phyloP scores from a whole-genome alignment of 805 yeast genomes.

The Saccharomycopsis sp. region DNA sequence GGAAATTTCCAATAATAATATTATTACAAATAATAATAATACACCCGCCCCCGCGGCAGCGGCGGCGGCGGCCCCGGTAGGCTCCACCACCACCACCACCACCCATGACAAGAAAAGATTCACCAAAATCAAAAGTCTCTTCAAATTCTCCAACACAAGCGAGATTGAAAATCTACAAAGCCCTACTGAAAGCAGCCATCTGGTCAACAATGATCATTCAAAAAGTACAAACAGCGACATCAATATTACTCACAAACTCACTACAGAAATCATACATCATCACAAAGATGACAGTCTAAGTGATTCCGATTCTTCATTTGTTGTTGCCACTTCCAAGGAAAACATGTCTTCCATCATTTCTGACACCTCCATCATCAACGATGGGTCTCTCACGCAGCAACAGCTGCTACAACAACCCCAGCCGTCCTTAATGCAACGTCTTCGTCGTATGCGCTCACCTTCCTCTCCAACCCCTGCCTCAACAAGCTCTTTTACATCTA shows the following conservation, averaged over 20 bases:
- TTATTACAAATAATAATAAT: no score
- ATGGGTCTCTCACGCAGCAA: no score
- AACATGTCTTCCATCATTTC: no score
- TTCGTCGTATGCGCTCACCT: slow-evolving; percentile 31
- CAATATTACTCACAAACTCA: no score
- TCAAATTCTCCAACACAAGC: slow-evolving; percentile 22
- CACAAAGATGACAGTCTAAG: neutral
- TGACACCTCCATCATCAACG: no score
- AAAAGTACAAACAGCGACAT: no score
- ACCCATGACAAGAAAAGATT: slow-evolving; percentile 19
- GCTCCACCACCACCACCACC: slow-evolving; percentile 3
- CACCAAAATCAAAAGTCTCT: slow-evolving; percentile 27
- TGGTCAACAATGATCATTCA: no score
- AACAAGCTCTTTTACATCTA: neutral
- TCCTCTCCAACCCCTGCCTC: slow-evolving; percentile 27
- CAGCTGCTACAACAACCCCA: slow-evolving; percentile 1
- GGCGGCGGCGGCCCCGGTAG: no score
- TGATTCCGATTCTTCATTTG: neutral
- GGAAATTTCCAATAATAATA: no score
- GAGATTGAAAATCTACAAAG: neutral
- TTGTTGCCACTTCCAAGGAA: neutral
- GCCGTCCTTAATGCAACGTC: slow-evolving; percentile 27
- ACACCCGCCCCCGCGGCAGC: no score
- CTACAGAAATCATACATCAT: no score
- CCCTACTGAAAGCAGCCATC: slow-evolving; percentile 8